Conservation (phyloP, 805 yeast species). For the Schwanniomyces vanrijiae region DNA sequence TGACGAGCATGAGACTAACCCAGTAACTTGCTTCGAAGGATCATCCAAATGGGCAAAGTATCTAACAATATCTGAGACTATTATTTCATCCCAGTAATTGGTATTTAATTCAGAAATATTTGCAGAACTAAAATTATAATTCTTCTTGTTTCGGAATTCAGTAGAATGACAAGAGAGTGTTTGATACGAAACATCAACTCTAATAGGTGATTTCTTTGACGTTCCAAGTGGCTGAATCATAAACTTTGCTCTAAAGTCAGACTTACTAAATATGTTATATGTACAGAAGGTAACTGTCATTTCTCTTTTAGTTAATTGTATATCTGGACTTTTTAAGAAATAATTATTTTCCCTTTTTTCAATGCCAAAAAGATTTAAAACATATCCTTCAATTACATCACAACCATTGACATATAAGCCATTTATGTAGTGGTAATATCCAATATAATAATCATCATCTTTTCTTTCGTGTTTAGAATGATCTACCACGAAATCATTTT, state of each 20-base stretch:
- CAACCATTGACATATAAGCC: slow-evolving; percentile 25
- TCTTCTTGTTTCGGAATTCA: slow-evolving; percentile 12
- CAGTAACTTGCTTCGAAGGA: slow-evolving; percentile 56
- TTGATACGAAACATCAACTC: slow-evolving; percentile 33
- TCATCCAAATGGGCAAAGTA: slow-evolving; percentile 53
- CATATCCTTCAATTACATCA: slow-evolving; percentile 28
- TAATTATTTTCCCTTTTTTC: slow-evolving; percentile 13
- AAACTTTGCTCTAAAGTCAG: slow-evolving; percentile 72
- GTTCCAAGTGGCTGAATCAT: slow-evolving; percentile 27
- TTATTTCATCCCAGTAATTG: slow-evolving; percentile 59
- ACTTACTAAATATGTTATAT: slow-evolving; percentile 69
- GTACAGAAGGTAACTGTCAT: slow-evolving; percentile 57
- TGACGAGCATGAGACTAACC: slow-evolving; percentile 50
- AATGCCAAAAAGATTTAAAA: slow-evolving; percentile 27
- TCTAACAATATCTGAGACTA: slow-evolving; percentile 58
- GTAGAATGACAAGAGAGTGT: slow-evolving; percentile 13
- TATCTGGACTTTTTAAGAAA: slow-evolving; percentile 12
- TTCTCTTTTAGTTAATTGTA: slow-evolving; percentile 12
- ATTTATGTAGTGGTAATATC: slow-evolving; percentile 38
- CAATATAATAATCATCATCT: slow-evolving; percentile 41
- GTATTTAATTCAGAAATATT: slow-evolving; percentile 15
- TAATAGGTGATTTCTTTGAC: slow-evolving; percentile 12
- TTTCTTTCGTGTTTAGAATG: slow-evolving; percentile 8
- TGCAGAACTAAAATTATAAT: slow-evolving; percentile 12
- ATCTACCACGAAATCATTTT: slow-evolving; percentile 25